phyloP scores from a whole-genome alignment of 1,139 yeast genomes.

The Saccharomyces uvarum region DNA sequence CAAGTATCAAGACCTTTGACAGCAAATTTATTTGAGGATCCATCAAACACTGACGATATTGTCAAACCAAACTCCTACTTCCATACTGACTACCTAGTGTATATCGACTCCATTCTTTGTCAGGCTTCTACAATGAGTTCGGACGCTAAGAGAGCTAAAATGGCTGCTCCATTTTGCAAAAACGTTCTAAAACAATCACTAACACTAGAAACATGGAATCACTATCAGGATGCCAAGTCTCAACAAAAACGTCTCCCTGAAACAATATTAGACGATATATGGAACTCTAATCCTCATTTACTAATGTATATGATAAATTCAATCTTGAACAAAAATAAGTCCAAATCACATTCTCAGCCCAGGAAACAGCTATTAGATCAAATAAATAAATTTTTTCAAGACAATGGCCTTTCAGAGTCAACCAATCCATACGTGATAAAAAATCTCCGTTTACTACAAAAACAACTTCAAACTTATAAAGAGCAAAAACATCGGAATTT shows the following conservation, averaged over 20 bases:
- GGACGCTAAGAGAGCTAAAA: conserved; percentile 3
- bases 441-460: conserved; percentile 10
- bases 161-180: conserved; percentile 16
- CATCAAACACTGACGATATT: background rate
- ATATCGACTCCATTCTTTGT: conserved; percentile 20
- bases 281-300: conserved; percentile 26
- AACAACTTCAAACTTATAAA: conserved; percentile 13
- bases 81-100: conserved; percentile 17
- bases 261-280: conserved; percentile 19
- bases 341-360: conserved; percentile 7
- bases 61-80: conserved; percentile 2
- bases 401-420: conserved; percentile 17
- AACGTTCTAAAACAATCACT: conserved; percentile 16
- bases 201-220: conserved; percentile 12
- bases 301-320: conserved; percentile 18
- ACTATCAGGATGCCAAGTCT: background rate
- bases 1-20: conserved; percentile 2
- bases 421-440: conserved; percentile 13
- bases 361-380: conserved; percentile 13
- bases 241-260: conserved; percentile 14
- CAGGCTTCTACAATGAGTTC: conserved; percentile 17
- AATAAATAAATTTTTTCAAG: conserved; percentile 19
- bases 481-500: conserved; percentile 35
- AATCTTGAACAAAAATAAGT: conserved; percentile 10
- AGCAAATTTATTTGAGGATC: conserved; percentile 2